Conservation (phyloP, 345 rosid genomes). For the Linum usitatissimum region DNA sequence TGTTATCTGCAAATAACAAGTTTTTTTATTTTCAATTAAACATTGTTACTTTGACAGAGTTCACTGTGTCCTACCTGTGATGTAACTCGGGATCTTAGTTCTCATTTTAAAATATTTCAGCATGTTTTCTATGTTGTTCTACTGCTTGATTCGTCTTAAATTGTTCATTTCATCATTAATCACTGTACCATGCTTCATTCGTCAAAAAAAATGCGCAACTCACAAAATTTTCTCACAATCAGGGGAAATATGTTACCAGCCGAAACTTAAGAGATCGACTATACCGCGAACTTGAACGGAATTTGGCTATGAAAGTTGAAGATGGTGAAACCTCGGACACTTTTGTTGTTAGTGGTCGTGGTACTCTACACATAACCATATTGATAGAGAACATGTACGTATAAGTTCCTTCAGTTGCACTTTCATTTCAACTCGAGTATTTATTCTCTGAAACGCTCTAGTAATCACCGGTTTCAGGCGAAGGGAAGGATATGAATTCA, state of each 20-base stretch:
- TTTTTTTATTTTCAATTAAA: neutral
- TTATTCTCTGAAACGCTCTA: slow-evolving; percentile 14
- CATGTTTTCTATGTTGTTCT: neutral
- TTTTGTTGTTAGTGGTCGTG: slow-evolving; percentile 88
- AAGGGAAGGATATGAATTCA: slow-evolving; percentile 95
- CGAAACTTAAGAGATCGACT: slow-evolving; percentile 91
- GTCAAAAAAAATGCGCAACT: no score
- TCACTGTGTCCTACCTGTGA: neutral
- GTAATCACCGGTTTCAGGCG: slow-evolving; percentile 47
- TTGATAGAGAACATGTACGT: slow-evolving; percentile 88
- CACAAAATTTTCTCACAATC: neutral
- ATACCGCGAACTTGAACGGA: slow-evolving; percentile 82
- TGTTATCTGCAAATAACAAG: neutral
- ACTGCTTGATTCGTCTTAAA: no score
- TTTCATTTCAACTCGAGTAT: slow-evolving; percentile 5
- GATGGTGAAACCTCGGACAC: slow-evolving; percentile 98
- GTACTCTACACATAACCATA: slow-evolving; percentile 92
- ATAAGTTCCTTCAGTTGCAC: slow-evolving; percentile 15
- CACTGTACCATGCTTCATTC: no score
- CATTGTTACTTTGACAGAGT: neutral
- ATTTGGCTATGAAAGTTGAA: slow-evolving; percentile 95
- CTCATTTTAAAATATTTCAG: neutral
- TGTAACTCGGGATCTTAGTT: neutral
- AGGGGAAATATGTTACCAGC: slow-evolving; percentile 97
- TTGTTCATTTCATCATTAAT: no score